phyloP scores from a whole-genome alignment of 371 early-diverging fungal genomes.

The Apophysomyces trapeziformis region DNA sequence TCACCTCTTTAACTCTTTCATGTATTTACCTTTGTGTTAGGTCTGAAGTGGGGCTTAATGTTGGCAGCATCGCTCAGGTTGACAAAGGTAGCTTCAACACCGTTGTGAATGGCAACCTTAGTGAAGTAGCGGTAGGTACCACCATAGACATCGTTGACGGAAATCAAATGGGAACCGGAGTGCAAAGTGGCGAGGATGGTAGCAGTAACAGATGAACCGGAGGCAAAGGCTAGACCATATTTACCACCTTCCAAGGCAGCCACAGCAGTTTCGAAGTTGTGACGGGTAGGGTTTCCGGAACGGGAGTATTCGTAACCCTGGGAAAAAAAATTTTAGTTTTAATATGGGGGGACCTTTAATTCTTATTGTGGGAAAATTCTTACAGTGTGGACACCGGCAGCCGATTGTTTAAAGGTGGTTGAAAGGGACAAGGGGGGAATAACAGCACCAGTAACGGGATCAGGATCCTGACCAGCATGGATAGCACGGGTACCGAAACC shows the following conservation, averaged over 20 bases:
- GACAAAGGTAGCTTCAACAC: slow-evolving; percentile 85
- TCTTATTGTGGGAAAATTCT: slow-evolving; percentile 25
- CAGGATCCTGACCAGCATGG: slow-evolving; percentile 91
- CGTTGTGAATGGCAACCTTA: slow-evolving; percentile 81
- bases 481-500: slow-evolving; percentile 91
- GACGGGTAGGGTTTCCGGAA: slow-evolving; percentile 93
- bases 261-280: slow-evolving; percentile 88
- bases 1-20: slow-evolving; percentile 14
- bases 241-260: slow-evolving; percentile 91
- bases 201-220: slow-evolving; percentile 93
- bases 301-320: slow-evolving; percentile 96
- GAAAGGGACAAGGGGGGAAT: slow-evolving; percentile 95
- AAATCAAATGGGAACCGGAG: slow-evolving; percentile 84
- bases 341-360: slow-evolving; percentile 5
- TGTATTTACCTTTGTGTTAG: slow-evolving; percentile 67
- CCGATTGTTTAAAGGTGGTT: slow-evolving; percentile 93
- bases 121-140: slow-evolving; percentile 97
- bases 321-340: slow-evolving; percentile 15
- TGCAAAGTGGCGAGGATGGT: slow-evolving; percentile 79
- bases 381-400: slow-evolving; percentile 90
- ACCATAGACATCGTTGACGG: slow-evolving; percentile 97
- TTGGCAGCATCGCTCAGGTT: slow-evolving; percentile 82
- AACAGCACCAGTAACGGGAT: slow-evolving; percentile 88
- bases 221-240: slow-evolving; percentile 93
- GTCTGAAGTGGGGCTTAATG: slow-evolving; percentile 66